A percentile compares a stretch with the other conserved stretches of the same genome.
Conservation (phyloP, 1,139 yeast species). For the Blastobotrys persicus region DNA sequence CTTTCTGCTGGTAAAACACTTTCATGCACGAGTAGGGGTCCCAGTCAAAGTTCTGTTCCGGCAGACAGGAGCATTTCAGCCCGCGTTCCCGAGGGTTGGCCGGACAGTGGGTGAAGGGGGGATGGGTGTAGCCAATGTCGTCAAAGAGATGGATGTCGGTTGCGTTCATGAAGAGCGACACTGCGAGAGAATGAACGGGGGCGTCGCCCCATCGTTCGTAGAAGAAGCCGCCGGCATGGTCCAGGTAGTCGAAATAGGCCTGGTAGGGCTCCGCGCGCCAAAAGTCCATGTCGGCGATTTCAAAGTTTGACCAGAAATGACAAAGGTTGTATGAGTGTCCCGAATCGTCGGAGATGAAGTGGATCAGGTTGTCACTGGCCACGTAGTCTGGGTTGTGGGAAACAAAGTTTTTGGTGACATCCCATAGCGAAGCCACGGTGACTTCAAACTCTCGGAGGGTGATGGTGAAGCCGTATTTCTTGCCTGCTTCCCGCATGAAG, state of each 20-base stretch:
- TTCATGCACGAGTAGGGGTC: slow-evolving; percentile 79
- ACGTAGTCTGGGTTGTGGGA: slow-evolving; percentile 62
- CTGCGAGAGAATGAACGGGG: slow-evolving; percentile 86
- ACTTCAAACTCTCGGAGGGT: slow-evolving; percentile 74
- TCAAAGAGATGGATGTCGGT: slow-evolving; percentile 73
- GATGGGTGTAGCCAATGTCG: slow-evolving; percentile 80
- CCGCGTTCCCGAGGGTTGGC: slow-evolving; percentile 46
- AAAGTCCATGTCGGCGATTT: slow-evolving; percentile 68
- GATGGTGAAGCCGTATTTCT: slow-evolving; percentile 75
- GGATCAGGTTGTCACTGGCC: slow-evolving; percentile 64
- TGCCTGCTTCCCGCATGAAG: slow-evolving; percentile 71
- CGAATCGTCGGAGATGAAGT: slow-evolving; percentile 67
- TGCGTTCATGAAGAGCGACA: slow-evolving; percentile 66
- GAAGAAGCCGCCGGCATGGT: slow-evolving; percentile 80
- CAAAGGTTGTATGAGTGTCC: slow-evolving; percentile 63
- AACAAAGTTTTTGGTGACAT: slow-evolving; percentile 64
- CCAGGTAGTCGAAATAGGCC: slow-evolving; percentile 67
- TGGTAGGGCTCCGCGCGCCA: slow-evolving; percentile 72
- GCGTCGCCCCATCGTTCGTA: slow-evolving; percentile 96
- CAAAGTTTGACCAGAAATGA: slow-evolving; percentile 89
- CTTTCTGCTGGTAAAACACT: slow-evolving; percentile 48
- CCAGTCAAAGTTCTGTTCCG: slow-evolving; percentile 74
- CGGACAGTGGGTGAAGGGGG: slow-evolving; percentile 46
- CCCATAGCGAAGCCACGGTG: slow-evolving; percentile 83
- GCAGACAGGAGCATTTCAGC: slow-evolving; percentile 49